A percentile compares a stretch with the other conserved stretches of the same genome.
These are phyloP conservation scores for Cryptococcus sp. DNA, from an alignment of 1,284 basidiomycete genomes.

Conservation along the genomic window DNA sequence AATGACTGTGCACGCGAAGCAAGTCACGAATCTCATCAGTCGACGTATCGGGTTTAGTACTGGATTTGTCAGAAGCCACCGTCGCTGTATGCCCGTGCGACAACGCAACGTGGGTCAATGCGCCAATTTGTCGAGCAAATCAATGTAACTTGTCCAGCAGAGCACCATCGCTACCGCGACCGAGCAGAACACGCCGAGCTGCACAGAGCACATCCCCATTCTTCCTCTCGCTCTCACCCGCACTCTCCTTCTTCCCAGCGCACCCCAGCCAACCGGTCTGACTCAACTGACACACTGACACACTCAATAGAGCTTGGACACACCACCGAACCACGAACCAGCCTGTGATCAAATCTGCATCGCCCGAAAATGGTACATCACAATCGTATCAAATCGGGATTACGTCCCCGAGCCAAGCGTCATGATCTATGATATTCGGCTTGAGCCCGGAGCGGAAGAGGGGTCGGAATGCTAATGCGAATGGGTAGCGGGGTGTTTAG, in stretches of 20 bases:
- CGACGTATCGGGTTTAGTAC: too few relatives aligned
- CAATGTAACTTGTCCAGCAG: too few relatives aligned
- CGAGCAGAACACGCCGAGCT: too few relatives aligned
- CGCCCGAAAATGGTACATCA: conserved; percentile 28
- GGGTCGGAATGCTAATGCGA: not conserved
- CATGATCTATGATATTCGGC: not conserved
- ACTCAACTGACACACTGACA: too few relatives aligned
- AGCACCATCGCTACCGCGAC: too few relatives aligned
- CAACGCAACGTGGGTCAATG: too few relatives aligned
- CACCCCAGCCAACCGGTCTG: not conserved
- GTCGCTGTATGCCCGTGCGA: too few relatives aligned
- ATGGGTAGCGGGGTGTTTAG: conserved; percentile 33
- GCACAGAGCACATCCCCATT: too few relatives aligned
- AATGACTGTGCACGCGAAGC: too few relatives aligned
- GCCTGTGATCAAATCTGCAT: conserved; percentile 16
- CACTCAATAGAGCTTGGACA: not conserved
- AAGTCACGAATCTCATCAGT: too few relatives aligned
- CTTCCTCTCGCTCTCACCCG: not conserved
- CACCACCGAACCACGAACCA: not conserved
- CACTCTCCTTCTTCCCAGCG: not conserved
- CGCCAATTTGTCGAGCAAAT: too few relatives aligned
- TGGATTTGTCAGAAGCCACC: too few relatives aligned
- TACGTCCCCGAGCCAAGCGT: not conserved
- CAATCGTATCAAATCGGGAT: conserved; percentile 23
- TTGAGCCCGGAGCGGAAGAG: not conserved